These are phyloP conservation scores for Fusarium bulbicola DNA, from an alignment of 2,329 filamentous ascomycete genomes.

Conservation along the genomic window DNA sequence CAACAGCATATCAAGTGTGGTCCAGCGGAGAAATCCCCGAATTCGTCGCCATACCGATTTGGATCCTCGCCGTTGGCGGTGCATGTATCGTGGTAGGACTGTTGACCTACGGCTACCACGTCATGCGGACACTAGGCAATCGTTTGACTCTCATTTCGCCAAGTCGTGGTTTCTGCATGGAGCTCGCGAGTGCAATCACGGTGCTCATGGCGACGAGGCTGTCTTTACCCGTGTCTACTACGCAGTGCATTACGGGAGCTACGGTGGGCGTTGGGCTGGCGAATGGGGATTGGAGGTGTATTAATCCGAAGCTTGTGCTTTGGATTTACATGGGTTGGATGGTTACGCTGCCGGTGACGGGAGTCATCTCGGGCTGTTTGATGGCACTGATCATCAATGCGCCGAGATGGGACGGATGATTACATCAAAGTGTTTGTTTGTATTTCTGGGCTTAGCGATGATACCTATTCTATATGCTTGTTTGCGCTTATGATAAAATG, in stretches of 20 bases:
- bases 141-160: constrained; percentile 69
- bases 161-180: constrained; percentile 67
- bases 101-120: constrained; percentile 70
- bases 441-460: background rate
- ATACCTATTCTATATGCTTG: constrained; percentile 4
- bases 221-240: constrained; percentile 69
- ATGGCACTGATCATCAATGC: constrained; percentile 66
- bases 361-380: constrained; percentile 58
- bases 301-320: constrained; percentile 68
- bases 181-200: constrained; percentile 68
- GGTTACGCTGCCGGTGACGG: constrained; percentile 61
- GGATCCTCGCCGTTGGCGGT: constrained; percentile 66
- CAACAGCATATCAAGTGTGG: constrained; percentile 71
- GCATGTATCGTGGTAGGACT: constrained; percentile 63
- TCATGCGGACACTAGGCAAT: constrained; percentile 71
- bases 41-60: constrained; percentile 63
- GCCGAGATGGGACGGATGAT: constrained; percentile 48
- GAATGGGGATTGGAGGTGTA: constrained; percentile 65
- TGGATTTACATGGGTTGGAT: constrained; percentile 67
- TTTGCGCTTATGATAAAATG: background rate
- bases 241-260: constrained; percentile 71
- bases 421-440: background rate
- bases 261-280: constrained; percentile 70
- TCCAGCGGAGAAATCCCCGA: constrained; percentile 54
- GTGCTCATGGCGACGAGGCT: constrained; percentile 65